Percentiles rank a stretch among this genome's conserved stretches.
Conservation (phyloP, 2,329 filamentous ascomycete genomes). For the Venturiaceae sp. region DNA sequence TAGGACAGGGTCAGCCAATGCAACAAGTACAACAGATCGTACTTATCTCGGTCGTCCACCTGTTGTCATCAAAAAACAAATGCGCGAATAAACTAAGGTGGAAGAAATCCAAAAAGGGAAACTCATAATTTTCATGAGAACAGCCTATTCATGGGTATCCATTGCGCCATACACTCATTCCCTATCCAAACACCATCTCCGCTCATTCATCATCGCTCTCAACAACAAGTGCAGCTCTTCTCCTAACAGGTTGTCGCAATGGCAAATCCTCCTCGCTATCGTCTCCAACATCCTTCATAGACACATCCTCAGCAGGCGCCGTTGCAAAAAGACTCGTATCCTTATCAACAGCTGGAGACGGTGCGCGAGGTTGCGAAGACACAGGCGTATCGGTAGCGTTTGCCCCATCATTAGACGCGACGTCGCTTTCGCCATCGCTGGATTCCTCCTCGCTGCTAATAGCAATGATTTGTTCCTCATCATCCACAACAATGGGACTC, state of each 20-base stretch:
- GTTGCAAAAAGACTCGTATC: too few species aligned
- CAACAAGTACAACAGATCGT: too few species aligned
- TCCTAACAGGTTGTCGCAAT: slow-evolving; percentile 22
- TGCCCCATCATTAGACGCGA: slow-evolving; percentile 19
- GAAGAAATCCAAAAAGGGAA: neutral
- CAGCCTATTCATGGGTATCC: neutral
- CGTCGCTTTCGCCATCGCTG: slow-evolving; percentile 14
- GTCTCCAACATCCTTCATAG: slow-evolving; percentile 13
- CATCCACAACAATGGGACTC: neutral
- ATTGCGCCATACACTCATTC: neutral
- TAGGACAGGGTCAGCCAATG: too few species aligned
- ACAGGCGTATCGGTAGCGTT: slow-evolving; percentile 28
- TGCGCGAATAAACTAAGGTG: neutral
- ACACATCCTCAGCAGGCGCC: neutral
- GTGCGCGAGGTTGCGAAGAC: slow-evolving; percentile 21
- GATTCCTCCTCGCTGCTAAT: slow-evolving; percentile 3
- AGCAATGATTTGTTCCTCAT: slow-evolving; percentile 9
- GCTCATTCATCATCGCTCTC: slow-evolving; percentile 25
- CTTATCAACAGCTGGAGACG: neutral
- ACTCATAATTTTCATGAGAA: neutral
- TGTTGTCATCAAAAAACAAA: too few species aligned
- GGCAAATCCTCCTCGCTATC: slow-evolving; percentile 27
- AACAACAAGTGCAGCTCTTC: slow-evolving; percentile 33
- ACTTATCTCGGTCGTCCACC: too few species aligned
- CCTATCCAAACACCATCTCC: neutral